phyloP scores from a whole-genome alignment of 805 yeast species.

The Candida broadrunensis region DNA sequence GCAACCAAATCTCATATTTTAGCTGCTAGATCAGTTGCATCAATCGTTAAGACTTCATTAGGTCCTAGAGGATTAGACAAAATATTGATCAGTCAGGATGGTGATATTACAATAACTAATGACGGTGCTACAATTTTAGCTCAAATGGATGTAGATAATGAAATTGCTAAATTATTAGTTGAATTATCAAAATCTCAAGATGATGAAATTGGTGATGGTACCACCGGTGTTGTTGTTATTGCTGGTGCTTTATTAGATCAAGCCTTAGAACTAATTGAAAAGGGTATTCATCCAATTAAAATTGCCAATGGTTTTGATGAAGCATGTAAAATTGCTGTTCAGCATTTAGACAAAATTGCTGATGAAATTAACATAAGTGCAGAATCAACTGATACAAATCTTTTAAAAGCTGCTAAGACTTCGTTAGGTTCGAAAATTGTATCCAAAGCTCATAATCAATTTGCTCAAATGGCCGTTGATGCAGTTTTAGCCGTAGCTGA shows the following conservation, averaged over 20 bases:
- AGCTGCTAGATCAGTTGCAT: conserved; percentile 93
- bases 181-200: conserved; percentile 94
- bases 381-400: conserved; percentile 50
- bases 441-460: conserved; percentile 87
- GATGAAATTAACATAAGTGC: conserved; percentile 56
- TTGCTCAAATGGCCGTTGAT: conserved; percentile 96
- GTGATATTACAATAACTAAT: conserved; percentile 96
- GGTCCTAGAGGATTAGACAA: conserved; percentile 99
- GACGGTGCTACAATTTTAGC: conserved; percentile 97
- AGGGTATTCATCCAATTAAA: conserved; percentile 96
- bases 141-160: conserved; percentile 94
- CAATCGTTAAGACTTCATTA: conserved; percentile 84
- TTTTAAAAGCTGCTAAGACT: conserved; percentile 90
- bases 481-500: conserved; percentile 92
- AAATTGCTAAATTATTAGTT: conserved; percentile 92
- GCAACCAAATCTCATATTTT: conserved; percentile 76
- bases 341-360: conserved; percentile 69
- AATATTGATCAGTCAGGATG: conserved; percentile 91
- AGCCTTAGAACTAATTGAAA: conserved; percentile 90
- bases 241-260: conserved; percentile 94
- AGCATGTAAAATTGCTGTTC: conserved; percentile 89
- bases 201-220: conserved; percentile 98
- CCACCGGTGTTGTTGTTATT: conserved; percentile 96
- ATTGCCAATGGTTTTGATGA: conserved; percentile 97
- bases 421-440: conserved; percentile 95